Base-by-base conservation (phyloP, 345 rosid genomes). In the Arabidopsis arenosa region DNA sequence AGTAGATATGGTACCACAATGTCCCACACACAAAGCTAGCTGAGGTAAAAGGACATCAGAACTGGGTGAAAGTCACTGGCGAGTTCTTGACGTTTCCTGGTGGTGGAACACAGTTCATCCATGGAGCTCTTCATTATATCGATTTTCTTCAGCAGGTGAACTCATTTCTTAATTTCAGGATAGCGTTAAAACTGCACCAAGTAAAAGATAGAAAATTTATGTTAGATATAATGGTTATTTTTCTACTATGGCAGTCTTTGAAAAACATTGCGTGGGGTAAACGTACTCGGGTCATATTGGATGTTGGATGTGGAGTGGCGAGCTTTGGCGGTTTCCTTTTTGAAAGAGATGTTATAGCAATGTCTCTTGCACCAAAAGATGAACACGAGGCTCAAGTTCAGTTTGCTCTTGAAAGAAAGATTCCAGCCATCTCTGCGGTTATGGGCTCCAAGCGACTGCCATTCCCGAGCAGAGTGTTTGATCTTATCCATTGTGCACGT, bases 321-420 rank as follows among this genome's bases (percentile, higher is more conserved):
- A 95, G 99, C 54, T 95, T 92, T 14, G 96, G 99, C 0, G 97
- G 98, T 17, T 90, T 56, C 72, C 88, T 92, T 5, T 92, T 95
- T 44, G 97, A 92, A 7, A 89, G 83, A 84, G 94, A 95, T 78
- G 99, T 89, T 70, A 84, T 92, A 14, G 78, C 97, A 32, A 90
- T 95, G 96, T 95, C 98, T 0, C 92, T 95, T 65, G 98, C 99
- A 26, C 98, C 99, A 17, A 95, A 95, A 64, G 98, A 95, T 75
- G 98, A 95, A 76, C 98, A 95, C 3, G 97, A 92, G 57, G 99
- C 99, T 70, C 98, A 95, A 60, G 97, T 95, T 41, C 99, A 95
- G 73, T 89, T 95, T 74, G 98, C 99, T 12, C 93, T 95, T 10
- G 97, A 95, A 79, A 84, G 99, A 75, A 96, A 93, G 77, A 92